These are phyloP conservation scores for Eragrostis tef DNA, from an alignment of 202 grass and related monocot species.

Conservation along the genomic window DNA sequence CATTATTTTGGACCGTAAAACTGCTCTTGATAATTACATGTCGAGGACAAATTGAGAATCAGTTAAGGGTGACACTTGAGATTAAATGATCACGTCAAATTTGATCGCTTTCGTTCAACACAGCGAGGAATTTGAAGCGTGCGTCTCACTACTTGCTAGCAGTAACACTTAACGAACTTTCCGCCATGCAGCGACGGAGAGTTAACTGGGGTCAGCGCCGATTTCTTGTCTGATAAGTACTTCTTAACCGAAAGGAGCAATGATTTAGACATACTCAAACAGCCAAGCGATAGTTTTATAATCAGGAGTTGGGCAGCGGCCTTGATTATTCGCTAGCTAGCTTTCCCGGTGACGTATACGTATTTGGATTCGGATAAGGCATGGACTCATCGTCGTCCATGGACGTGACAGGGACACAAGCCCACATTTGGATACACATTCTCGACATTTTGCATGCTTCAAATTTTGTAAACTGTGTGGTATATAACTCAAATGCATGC, in stretches of 20 bases:
- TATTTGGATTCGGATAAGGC: constrained; percentile 18
- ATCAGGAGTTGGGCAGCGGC: background rate
- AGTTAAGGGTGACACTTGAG: background rate
- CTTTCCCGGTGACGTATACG: background rate
- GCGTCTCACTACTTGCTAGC: background rate
- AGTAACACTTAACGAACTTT: constrained; percentile 3
- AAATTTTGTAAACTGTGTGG: background rate
- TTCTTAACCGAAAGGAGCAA: constrained; percentile 26
- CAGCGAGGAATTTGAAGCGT: constrained; percentile 4
- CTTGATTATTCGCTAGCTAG: background rate
- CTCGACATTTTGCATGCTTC: background rate
- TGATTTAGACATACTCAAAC: background rate
- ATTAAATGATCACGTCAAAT: background rate
- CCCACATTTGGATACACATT: background rate
- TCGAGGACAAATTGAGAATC: too few relatives aligned
- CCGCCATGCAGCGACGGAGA: background rate
- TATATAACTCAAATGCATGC: background rate
- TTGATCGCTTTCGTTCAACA: constrained; percentile 15
- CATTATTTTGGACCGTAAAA: too few relatives aligned
- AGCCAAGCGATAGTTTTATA: background rate
- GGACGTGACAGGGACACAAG: background rate
- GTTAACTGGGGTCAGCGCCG: constrained; percentile 31
- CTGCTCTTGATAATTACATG: background rate
- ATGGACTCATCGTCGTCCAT: background rate
- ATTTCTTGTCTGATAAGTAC: constrained; percentile 31